Evolutionary conservation across 768 basidiomycete species (phyloP).

Genomic region (Russula sp.): DNA sequence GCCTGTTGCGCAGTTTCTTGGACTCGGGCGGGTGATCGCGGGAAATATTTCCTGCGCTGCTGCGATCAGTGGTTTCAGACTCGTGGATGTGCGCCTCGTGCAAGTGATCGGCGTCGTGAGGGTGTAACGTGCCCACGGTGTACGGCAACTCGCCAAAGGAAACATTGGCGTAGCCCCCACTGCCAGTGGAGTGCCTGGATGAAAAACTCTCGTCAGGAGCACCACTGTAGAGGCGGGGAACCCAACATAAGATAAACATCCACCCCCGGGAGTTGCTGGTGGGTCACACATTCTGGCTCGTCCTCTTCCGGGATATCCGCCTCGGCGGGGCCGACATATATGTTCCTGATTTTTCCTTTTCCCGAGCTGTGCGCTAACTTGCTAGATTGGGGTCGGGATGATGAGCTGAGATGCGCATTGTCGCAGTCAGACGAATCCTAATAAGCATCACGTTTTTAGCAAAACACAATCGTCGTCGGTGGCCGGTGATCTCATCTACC

Average conservation of each 20-base stretch:
- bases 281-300: conserved; percentile 34
- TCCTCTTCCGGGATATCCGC: conserved; percentile 30
- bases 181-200: conserved; percentile 53
- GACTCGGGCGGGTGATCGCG: conserved; percentile 34
- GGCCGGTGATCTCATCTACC: neutral
- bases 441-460: neutral
- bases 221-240: neutral
- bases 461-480: neutral
- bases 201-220: conserved; percentile 10
- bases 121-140: conserved; percentile 19
- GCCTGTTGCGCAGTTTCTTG: neutral
- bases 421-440: conserved; percentile 55
- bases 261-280: conserved; percentile 31
- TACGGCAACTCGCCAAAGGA: conserved; percentile 29
- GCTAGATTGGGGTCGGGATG: conserved; percentile 44
- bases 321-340: conserved; percentile 31
- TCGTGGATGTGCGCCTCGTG: conserved; percentile 19
- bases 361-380: conserved; percentile 47
- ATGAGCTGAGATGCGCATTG: conserved; percentile 31
- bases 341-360: conserved; percentile 60
- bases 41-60: conserved; percentile 54
- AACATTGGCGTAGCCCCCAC: conserved; percentile 60
- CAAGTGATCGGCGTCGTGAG: neutral
- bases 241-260: conserved; percentile 28
- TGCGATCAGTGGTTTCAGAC: conserved; percentile 46